A percentile compares a stretch with the other conserved stretches of the same genome.
These are phyloP conservation scores for Globisporangium solare DNA, from an alignment of 352 stramenopile species.

Conservation along the genomic window DNA sequence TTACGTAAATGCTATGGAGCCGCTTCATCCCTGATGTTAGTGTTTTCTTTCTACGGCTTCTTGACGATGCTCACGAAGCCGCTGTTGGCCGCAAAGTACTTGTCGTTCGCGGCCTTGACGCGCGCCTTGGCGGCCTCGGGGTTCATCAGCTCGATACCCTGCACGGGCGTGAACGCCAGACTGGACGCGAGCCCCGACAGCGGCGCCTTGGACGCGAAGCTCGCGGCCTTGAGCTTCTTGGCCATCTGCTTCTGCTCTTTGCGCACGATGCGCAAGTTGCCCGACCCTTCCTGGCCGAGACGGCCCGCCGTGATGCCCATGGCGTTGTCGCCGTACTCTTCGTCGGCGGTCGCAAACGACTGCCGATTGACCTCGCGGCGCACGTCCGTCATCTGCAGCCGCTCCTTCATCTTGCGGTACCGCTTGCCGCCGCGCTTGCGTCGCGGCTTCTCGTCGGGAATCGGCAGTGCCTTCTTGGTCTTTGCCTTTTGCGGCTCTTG, in stretches of 20 bases:
- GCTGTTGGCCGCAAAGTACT: conserved; percentile 95
- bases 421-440: conserved; percentile 93
- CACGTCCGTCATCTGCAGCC: conserved; percentile 96
- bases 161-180: conserved; percentile 96
- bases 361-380: conserved; percentile 96
- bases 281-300: conserved; percentile 86
- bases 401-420: conserved; percentile 97
- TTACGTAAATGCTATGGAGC: not conserved
- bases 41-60: conserved; percentile 29
- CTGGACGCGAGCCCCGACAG: conserved; percentile 92
- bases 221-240: conserved; percentile 92
- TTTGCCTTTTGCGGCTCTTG: conserved; percentile 96
- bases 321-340: conserved; percentile 97
- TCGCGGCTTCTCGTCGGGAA: conserved; percentile 93
- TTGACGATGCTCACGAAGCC: conserved; percentile 95
- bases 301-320: conserved; percentile 96
- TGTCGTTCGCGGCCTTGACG: conserved; percentile 94
- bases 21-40: too few species aligned
- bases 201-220: conserved; percentile 61
- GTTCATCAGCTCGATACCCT: conserved; percentile 97
- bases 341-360: conserved; percentile 90
- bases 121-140: conserved; percentile 91
- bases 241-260: conserved; percentile 91
- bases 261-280: conserved; percentile 78
- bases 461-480: conserved; percentile 95